Percentiles rank a stretch among this genome's conserved stretches.
Conservation (phyloP, 2,329 filamentous ascomycete species). For the Aspergillus sp. region DNA sequence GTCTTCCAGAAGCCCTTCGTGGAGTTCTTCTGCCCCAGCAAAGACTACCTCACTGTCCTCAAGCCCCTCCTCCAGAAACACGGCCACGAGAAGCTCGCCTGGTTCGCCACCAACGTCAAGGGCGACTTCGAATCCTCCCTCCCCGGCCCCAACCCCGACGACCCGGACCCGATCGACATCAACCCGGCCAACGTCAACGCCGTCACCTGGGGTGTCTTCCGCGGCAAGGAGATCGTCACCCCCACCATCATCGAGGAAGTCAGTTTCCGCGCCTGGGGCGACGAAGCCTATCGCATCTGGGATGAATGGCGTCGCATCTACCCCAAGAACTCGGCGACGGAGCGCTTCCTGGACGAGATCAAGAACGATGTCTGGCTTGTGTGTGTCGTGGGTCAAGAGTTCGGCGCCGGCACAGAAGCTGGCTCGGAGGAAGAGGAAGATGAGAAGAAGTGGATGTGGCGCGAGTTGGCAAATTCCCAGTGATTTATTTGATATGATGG, state of each 20-base stretch:
- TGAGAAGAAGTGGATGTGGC: slow-evolving; percentile 45
- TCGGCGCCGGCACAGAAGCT: slow-evolving; percentile 43
- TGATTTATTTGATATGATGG: neutral
- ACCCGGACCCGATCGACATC: slow-evolving; percentile 35
- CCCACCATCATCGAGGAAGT: slow-evolving; percentile 97
- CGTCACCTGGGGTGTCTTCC: slow-evolving; percentile 95
- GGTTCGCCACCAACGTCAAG: slow-evolving; percentile 78
- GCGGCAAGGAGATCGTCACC: slow-evolving; percentile 92
- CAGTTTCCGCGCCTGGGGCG: slow-evolving; percentile 88
- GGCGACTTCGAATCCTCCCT: slow-evolving; percentile 74
- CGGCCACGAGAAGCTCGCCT: slow-evolving; percentile 71
- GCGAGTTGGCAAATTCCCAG: slow-evolving; percentile 35
- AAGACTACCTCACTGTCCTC: slow-evolving; percentile 68
- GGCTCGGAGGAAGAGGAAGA: slow-evolving; percentile 43
- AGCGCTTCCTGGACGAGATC: slow-evolving; percentile 68
- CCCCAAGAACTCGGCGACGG: slow-evolving; percentile 69
- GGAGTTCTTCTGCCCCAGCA: slow-evolving; percentile 82
- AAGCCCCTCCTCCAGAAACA: slow-evolving; percentile 62
- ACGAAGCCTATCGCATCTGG: slow-evolving; percentile 97
- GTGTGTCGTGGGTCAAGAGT: slow-evolving; percentile 61
- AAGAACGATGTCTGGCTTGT: slow-evolving; percentile 81
- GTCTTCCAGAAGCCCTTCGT: slow-evolving; percentile 99
- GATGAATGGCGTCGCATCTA: slow-evolving; percentile 91
- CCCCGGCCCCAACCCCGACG: slow-evolving; percentile 28
- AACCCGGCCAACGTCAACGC: slow-evolving; percentile 72